Evolutionary conservation across 345 rosid genomes (phyloP).

Genomic region (Kernera saxatilis): DNA sequence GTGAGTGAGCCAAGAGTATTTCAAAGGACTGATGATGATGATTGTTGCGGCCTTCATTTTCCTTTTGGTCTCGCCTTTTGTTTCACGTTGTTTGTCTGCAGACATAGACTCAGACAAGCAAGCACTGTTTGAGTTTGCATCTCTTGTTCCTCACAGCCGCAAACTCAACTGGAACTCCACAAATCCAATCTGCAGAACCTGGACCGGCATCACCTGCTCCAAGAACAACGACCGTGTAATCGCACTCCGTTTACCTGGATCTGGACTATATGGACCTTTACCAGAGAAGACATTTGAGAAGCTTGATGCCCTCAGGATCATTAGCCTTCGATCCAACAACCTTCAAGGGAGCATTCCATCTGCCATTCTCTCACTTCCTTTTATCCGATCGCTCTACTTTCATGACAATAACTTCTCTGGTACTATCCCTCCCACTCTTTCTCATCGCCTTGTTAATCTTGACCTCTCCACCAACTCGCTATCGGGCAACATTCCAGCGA

Average conservation of each 20-base stretch:
- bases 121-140: slow-evolving; percentile 74
- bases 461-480: slow-evolving; percentile 79
- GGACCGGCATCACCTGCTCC: slow-evolving; percentile 79
- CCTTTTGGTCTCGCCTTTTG: slow-evolving; percentile 32
- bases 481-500: slow-evolving; percentile 53
- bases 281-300: slow-evolving; percentile 72
- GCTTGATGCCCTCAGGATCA: slow-evolving; percentile 60
- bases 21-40: slow-evolving; percentile 38
- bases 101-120: slow-evolving; percentile 57
- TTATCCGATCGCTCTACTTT: slow-evolving; percentile 56
- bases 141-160: slow-evolving; percentile 62
- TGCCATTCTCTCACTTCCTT: slow-evolving; percentile 69
- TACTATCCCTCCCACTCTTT: slow-evolving; percentile 47
- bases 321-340: slow-evolving; percentile 73
- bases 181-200: slow-evolving; percentile 48
- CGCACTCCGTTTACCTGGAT: slow-evolving; percentile 74
- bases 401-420: slow-evolving; percentile 85
- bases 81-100: slow-evolving; percentile 31
- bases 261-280: slow-evolving; percentile 69
- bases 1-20: slow-evolving; percentile 10
- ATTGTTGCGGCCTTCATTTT: slow-evolving; percentile 31
- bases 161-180: slow-evolving; percentile 73
- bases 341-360: slow-evolving; percentile 68
- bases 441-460: slow-evolving; percentile 48
- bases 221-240: slow-evolving; percentile 47